These are phyloP conservation scores for Salix viminalis DNA, from an alignment of 345 rosid genomes.

Conservation along the genomic window DNA sequence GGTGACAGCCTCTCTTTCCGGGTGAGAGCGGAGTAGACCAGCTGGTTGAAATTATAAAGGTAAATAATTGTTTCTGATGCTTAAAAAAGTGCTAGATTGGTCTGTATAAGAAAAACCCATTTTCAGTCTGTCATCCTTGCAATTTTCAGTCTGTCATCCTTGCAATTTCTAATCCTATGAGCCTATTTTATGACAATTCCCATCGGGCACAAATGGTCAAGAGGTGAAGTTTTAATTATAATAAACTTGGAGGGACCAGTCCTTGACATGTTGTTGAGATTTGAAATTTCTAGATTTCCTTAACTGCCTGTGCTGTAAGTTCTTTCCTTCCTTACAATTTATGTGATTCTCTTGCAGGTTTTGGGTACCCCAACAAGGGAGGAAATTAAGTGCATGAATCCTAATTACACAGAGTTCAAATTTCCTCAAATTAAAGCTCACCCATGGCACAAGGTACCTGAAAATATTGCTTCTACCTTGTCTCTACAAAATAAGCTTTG, in stretches of 20 bases:
- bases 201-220: not conserved
- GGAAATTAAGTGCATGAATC: constrained; percentile 99
- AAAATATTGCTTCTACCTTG: not conserved
- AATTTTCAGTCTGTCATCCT: not conserved
- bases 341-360: constrained; percentile 43
- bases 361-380: constrained; percentile 97
- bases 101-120: not conserved
- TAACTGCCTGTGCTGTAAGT: not conserved
- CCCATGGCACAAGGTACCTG: constrained; percentile 94
- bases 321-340: not conserved
- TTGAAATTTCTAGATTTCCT: not conserved
- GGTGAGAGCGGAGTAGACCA: constrained; percentile 99
- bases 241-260: not conserved
- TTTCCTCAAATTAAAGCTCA: constrained; percentile 99
- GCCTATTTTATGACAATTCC: not conserved
- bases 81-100: not conserved
- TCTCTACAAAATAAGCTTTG: not conserved
- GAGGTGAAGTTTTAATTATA: not conserved
- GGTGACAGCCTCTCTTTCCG: constrained; percentile 80
- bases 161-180: not conserved
- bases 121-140: not conserved
- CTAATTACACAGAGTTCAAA: constrained; percentile 92
- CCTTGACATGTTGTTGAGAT: not conserved
- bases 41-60: constrained; percentile 97
- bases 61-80: constrained; percentile 19